Evolutionary conservation across 2,329 filamentous ascomycete genomes (phyloP).

Genomic region (Neonectria magnoliae): DNA sequence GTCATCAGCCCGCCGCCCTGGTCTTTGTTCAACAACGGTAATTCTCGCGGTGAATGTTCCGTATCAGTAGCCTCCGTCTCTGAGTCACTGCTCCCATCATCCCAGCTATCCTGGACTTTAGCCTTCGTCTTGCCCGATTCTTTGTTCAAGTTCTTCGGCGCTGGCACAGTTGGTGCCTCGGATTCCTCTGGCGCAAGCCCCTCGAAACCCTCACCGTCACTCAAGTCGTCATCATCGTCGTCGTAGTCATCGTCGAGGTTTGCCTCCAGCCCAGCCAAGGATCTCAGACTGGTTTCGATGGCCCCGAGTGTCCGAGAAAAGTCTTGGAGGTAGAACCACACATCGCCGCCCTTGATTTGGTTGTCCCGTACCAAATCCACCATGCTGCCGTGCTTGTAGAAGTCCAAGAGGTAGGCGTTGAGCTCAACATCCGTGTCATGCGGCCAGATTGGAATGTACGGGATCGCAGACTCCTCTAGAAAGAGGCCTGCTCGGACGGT

Average conservation of each 20-base stretch:
- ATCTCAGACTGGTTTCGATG: conserved; percentile 72
- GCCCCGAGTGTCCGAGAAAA: conserved; percentile 71
- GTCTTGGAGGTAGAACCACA: conserved; percentile 77
- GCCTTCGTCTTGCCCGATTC: conserved; percentile 12
- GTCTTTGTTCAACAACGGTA: conserved; percentile 33
- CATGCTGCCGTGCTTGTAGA: conserved; percentile 78
- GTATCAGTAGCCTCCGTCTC: conserved; percentile 18
- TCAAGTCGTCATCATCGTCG: conserved; percentile 47
- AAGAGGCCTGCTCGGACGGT: conserved; percentile 75
- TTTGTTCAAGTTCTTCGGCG: conserved; percentile 18
- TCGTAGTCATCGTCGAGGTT: conserved; percentile 51
- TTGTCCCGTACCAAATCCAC: conserved; percentile 71
- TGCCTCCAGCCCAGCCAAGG: conserved; percentile 55
- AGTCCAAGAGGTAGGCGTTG: conserved; percentile 79
- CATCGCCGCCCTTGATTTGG: conserved; percentile 70
- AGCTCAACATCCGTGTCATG: conserved; percentile 60
- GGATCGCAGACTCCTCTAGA: conserved; percentile 78
- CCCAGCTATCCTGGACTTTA: conserved; percentile 55
- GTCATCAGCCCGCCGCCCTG: conserved; percentile 60
- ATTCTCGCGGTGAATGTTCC: neutral
- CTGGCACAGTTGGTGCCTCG: conserved; percentile 24
- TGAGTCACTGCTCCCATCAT: conserved; percentile 25
- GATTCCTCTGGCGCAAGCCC: conserved; percentile 47
- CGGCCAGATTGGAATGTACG: conserved; percentile 70
- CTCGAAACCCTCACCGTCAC: conserved; percentile 53